Evolutionary conservation across 75 land plant genomes (phyloP).

Genomic region (Pseudotsuga menziesii): DNA sequence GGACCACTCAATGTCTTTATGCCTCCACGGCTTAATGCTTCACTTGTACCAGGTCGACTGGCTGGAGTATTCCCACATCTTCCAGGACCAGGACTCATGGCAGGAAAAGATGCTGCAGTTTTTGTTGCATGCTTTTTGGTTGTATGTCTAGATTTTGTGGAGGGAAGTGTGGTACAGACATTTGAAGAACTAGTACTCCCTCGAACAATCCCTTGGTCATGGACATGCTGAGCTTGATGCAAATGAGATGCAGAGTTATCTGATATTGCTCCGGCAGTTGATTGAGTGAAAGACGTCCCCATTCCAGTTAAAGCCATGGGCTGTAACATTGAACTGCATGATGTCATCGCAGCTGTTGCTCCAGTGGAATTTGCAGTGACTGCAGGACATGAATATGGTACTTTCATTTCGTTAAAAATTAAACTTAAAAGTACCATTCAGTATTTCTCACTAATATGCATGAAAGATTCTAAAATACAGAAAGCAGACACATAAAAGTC

Average conservation of each 20-base stretch:
- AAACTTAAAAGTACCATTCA: neutral
- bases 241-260: slow-evolving; percentile 5
- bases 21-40: slow-evolving; percentile 12
- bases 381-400: neutral
- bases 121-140: slow-evolving; percentile 16
- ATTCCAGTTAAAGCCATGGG: slow-evolving; percentile 2
- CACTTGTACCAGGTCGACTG: slow-evolving; percentile 9
- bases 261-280: neutral
- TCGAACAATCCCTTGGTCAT: slow-evolving; percentile 4
- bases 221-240: slow-evolving; percentile 9
- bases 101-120: slow-evolving; percentile 10
- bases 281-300: neutral
- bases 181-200: slow-evolving; percentile 3
- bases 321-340: neutral
- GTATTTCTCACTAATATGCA: neutral
- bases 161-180: slow-evolving; percentile 2
- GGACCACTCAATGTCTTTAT: slow-evolving; percentile 36
- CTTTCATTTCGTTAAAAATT: neutral
- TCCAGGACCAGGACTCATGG: slow-evolving; percentile 8
- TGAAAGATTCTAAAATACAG: neutral
- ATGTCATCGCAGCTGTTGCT: slow-evolving; percentile 1
- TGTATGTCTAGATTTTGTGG: slow-evolving; percentile 5
- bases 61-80: slow-evolving; percentile 10
- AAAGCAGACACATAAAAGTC: neutral
- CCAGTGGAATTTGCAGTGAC: slow-evolving; percentile 1